Conservation (phyloP, 2,329 filamentous ascomycete genomes). For the Lasiodiplodia gonubiensis region DNA sequence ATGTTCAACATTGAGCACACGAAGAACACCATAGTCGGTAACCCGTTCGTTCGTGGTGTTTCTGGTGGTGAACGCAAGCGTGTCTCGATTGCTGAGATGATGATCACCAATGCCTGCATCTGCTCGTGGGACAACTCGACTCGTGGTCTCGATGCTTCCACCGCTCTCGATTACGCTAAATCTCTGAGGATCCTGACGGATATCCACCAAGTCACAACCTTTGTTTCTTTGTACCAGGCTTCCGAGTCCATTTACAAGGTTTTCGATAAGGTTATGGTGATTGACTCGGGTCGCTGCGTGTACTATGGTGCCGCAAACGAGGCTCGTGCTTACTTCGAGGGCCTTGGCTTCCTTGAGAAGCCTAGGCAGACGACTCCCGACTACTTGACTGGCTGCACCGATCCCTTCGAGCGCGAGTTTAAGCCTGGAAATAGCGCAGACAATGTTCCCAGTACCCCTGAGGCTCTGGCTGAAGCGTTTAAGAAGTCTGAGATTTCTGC, state of each 20-base stretch:
- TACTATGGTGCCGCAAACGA: slow-evolving; percentile 74
- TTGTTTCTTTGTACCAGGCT: slow-evolving; percentile 85
- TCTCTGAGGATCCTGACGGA: slow-evolving; percentile 70
- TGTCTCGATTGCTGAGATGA: slow-evolving; percentile 82
- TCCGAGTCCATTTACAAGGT: slow-evolving; percentile 80
- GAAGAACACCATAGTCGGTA: slow-evolving; percentile 81
- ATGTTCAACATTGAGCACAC: slow-evolving; percentile 97
- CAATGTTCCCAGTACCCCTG: slow-evolving; percentile 72
- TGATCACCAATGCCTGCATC: slow-evolving; percentile 74
- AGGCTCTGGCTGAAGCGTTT: slow-evolving; percentile 73
- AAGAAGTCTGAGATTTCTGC: slow-evolving; percentile 65
- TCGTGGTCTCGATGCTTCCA: slow-evolving; percentile 55
- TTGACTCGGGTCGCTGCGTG: slow-evolving; percentile 75
- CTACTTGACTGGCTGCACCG: slow-evolving; percentile 81
- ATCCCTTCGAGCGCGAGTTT: slow-evolving; percentile 82
- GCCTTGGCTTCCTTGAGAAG: slow-evolving; percentile 74
- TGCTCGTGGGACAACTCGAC: slow-evolving; percentile 66
- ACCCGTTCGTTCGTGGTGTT: slow-evolving; percentile 79
- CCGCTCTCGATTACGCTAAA: slow-evolving; percentile 56
- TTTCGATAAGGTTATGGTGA: slow-evolving; percentile 85
- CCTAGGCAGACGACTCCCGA: slow-evolving; percentile 81
- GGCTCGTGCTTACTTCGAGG: slow-evolving; percentile 76
- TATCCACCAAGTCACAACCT: slow-evolving; percentile 81
- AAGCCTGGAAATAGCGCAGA: slow-evolving; percentile 67
- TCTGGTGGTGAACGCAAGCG: slow-evolving; percentile 81